Evolutionary conservation across 179 eudicot species (phyloP), one percentile per base, ranked within the genome.

Genomic region (Drosera spatulata): DNA sequence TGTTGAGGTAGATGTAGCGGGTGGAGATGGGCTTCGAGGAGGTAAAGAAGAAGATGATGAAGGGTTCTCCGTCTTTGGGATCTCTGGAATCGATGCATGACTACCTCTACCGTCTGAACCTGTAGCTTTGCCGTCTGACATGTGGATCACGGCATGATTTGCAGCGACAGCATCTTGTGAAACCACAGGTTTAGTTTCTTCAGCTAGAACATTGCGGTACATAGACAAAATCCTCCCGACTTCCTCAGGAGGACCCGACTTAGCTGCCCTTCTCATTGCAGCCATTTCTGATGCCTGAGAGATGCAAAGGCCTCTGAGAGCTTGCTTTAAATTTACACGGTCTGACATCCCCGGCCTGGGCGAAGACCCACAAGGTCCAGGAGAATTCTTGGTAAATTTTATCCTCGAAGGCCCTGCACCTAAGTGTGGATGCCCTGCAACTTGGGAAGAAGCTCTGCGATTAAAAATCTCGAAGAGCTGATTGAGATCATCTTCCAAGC

Each of bases 211-310:
- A 64, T 83, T 69, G 38, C 76, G 75, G 71, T 80, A 83, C 79
- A 79, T 57, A 62, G 80, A 79, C 61, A 73, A 56, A 40, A 79
- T 74, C 64, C 64, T 86, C 61, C 98, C 88, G 62, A 78, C 81
- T 81, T 86, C 95, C 41, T 85, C 84, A 66, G 41, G 41, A 55
- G 77, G 77, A 39, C 78, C 73, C 13, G 84, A 48, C 76, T 77
- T 82, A 4, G 85, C 74, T 50, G 78, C 63, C 13, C 97, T 70
- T 73, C 81, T 93, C 77, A 85, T 67, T 60, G 97, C 91, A 43
- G 99, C 99, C 94, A 82, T 79, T 76, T 93, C 97, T 22, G 99
- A 88, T 60, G 97, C 97, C 70, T 93, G 97, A 61, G 97, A 89
- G 69, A 93, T 88, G 79, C 97, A 89, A 45, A 84, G 70, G 13